Base-by-base conservation (phyloP, 176 grass and related monocot species). In the Secale cereale region DNA sequence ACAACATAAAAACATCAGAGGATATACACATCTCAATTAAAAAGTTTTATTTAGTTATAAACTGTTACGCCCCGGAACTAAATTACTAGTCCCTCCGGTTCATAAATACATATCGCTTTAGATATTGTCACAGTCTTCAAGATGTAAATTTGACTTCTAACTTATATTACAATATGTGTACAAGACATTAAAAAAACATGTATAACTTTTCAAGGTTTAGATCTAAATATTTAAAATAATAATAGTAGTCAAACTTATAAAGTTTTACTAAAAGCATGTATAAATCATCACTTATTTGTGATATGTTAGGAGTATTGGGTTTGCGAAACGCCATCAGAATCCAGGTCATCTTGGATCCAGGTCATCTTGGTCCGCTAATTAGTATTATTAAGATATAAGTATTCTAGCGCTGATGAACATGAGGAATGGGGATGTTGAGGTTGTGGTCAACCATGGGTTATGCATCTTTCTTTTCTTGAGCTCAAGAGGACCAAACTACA, bases 401-500 rank as follows among this genome's bases (percentile, higher is more conserved):
- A 52, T 16, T 75, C 70, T 72, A 59, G 59, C 50, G 31, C 3
- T 19, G 0, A 84, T 87, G 50, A 85, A 60, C 83, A 78, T 83
- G 59, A 94, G 91, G 80, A 89, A n/a, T n/a, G n/a, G 89, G 67
- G 82, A 88, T 71, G 76, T 22, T 65, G 87, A 33, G 65, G 30
- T 67, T 7, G 79, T 89, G 63, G 52, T 17, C 59, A 59, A 23
- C 76, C 81, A 89, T 89, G 92, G 89, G 39, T 82, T 89, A 10
- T 75, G 71, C 57, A 31, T 85, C 9, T 85, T 86, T 14, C 63
- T 73, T 85, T 86, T 35, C 63, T 77, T 72, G 74, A 87, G 65
- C 80, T 81, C 48, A 91, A 91, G 69, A 91, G 82, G 76, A 81
- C 81, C 35, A 87, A 85, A 79, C 80, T 89, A 57, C 67, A 94